phyloP scores from a whole-genome alignment of 768 basidiomycete species.

The Brasilioporus rufonigricans region DNA sequence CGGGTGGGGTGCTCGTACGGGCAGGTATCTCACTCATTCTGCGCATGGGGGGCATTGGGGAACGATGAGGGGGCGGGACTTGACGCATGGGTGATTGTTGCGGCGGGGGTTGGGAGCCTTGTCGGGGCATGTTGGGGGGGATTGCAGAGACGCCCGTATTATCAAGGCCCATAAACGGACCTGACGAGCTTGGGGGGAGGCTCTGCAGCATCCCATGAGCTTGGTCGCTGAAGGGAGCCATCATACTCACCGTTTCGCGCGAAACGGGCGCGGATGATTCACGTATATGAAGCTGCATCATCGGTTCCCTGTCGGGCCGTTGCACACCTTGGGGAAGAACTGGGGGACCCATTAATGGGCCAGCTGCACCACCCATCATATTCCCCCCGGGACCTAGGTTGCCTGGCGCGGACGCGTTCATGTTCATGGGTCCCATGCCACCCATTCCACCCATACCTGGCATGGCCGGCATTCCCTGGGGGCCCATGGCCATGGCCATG shows the following conservation, averaged over 20 bases:
- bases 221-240: background rate
- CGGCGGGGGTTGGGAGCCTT: conserved; percentile 27
- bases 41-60: conserved; percentile 20
- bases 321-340: conserved; percentile 29
- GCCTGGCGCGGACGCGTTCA: conserved; percentile 14
- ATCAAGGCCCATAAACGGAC: conserved; percentile 25
- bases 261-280: conserved; percentile 22
- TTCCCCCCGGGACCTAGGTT: conserved; percentile 21
- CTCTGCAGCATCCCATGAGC: conserved; percentile 17
- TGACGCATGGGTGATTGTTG: conserved; percentile 27
- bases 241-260: conserved; percentile 25
- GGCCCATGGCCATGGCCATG: conserved; percentile 16
- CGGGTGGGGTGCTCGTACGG: conserved; percentile 10
- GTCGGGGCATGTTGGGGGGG: conserved; percentile 13
- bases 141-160: conserved; percentile 6
- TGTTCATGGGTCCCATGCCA: conserved; percentile 22
- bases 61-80: conserved; percentile 18
- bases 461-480: conserved; percentile 15
- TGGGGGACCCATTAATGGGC: conserved; percentile 41
- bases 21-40: conserved; percentile 21
- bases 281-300: conserved; percentile 28
- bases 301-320: conserved; percentile 22
- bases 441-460: conserved; percentile 14
- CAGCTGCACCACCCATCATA: conserved; percentile 29
- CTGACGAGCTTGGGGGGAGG: conserved; percentile 21